Evolutionary conservation across 148 eudicot genomes (phyloP).

Genomic region (Vaccinium myrtillus): DNA sequence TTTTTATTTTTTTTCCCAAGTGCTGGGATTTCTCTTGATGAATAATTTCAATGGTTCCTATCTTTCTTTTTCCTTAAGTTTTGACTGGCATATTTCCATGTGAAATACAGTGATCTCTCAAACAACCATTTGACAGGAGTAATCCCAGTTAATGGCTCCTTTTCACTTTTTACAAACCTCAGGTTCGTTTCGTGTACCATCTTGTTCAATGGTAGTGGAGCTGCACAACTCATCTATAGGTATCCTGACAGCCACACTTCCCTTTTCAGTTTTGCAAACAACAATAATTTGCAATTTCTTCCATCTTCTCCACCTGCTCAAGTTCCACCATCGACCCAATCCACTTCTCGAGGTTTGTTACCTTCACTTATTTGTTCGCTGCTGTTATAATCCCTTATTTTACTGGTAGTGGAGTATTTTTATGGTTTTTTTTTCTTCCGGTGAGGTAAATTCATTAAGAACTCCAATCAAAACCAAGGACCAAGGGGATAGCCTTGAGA

Average conservation of each 20-base stretch:
- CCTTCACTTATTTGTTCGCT: not conserved
- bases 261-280: slow-evolving; percentile 52
- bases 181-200: slow-evolving; percentile 43
- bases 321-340: slow-evolving; percentile 27
- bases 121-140: slow-evolving; percentile 51
- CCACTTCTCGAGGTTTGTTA: slow-evolving; percentile 45
- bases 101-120: slow-evolving; percentile 71
- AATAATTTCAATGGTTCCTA: not conserved
- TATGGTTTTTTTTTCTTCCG: too few relatives aligned
- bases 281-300: slow-evolving; percentile 34
- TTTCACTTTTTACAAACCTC: slow-evolving; percentile 58
- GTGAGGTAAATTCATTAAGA: too few relatives aligned
- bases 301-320: slow-evolving; percentile 43
- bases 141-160: slow-evolving; percentile 77
- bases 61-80: not conserved
- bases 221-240: not conserved
- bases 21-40: not conserved
- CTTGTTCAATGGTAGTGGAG: not conserved
- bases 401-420: not conserved
- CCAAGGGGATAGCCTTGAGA: too few relatives aligned
- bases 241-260: slow-evolving; percentile 18
- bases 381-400: not conserved
- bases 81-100: not conserved
- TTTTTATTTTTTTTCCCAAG: not conserved
- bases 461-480: too few relatives aligned